phyloP scores from a whole-genome alignment of 371 early-diverging fungal species.

The Apophysomyces variabilis region DNA sequence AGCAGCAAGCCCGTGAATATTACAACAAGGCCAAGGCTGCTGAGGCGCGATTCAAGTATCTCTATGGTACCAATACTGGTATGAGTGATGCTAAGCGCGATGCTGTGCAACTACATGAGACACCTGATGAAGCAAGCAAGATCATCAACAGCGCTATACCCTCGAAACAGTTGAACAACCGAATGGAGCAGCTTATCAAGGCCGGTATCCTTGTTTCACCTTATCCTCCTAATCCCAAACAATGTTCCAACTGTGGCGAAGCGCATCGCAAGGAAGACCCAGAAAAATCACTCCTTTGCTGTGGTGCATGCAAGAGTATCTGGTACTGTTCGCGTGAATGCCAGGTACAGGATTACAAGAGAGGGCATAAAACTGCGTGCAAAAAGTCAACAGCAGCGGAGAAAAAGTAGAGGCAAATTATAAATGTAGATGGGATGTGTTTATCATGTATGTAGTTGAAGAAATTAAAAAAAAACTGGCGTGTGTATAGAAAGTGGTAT shows the following conservation, averaged over 20 bases:
- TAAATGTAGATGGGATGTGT: not conserved
- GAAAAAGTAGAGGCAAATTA: constrained; percentile 5
- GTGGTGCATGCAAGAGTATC: constrained; percentile 64
- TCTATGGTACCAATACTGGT: constrained; percentile 61
- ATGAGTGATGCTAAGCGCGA: constrained; percentile 64
- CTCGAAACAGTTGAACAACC: constrained; percentile 35
- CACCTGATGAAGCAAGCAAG: constrained; percentile 39
- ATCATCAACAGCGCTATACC: constrained; percentile 42
- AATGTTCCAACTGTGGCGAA: constrained; percentile 63
- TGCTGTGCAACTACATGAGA: constrained; percentile 54
- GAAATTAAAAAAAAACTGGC: not conserved
- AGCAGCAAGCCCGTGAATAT: constrained; percentile 55
- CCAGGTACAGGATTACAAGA: constrained; percentile 61
- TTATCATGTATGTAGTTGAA: constrained; percentile 3
- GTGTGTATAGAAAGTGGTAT: no score
- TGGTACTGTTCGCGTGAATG: constrained; percentile 70
- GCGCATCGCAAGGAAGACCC: constrained; percentile 52
- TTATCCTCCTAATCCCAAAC: constrained; percentile 46
- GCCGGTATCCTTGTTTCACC: constrained; percentile 46
- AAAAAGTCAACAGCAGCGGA: constrained; percentile 25
- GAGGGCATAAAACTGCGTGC: constrained; percentile 57
- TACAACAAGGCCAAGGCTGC: constrained; percentile 59
- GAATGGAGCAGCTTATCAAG: constrained; percentile 49
- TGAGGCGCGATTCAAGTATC: constrained; percentile 59
- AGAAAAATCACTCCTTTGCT: constrained; percentile 58